Percentiles rank a stretch among this genome's conserved stretches.
These are phyloP conservation scores for Candida glucosophila DNA, from an alignment of 1,139 yeast genomes.

Conservation along the genomic window DNA sequence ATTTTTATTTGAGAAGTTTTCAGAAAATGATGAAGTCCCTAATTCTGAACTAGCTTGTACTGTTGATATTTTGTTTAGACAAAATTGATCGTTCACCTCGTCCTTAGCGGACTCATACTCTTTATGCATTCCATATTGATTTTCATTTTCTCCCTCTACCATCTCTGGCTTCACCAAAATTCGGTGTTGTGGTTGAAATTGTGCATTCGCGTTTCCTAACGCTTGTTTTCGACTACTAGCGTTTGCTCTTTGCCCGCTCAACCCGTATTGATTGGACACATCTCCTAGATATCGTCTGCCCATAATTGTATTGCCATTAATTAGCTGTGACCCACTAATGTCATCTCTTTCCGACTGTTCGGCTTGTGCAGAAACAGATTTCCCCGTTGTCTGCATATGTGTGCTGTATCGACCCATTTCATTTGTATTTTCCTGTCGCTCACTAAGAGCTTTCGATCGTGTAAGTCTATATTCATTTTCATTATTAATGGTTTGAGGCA, in stretches of 20 bases:
- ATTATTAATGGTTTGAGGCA: constrained; percentile 33
- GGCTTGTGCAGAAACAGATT: constrained; percentile 1
- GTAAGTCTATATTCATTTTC: constrained; percentile 35
- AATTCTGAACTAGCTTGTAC: not conserved
- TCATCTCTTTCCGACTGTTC: not conserved
- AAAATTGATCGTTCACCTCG: not conserved
- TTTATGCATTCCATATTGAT: not conserved
- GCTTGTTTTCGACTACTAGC: constrained; percentile 18
- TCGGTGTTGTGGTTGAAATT: constrained; percentile 13
- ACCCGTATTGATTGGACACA: constrained; percentile 31
- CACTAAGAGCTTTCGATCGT: constrained; percentile 15
- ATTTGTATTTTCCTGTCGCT: constrained; percentile 1
- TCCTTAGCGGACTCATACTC: no score
- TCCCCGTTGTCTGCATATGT: no score
- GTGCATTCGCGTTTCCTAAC: constrained; percentile 27
- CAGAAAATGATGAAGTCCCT: not conserved
- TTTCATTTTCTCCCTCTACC: not conserved
- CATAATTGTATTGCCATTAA: constrained; percentile 2
- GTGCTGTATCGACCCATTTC: constrained; percentile 1
- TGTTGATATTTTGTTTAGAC: not conserved
- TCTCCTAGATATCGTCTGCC: constrained; percentile 31
- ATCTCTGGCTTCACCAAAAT: constrained; percentile 2
- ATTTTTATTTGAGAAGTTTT: constrained; percentile 3
- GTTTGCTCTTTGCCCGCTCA: constrained; percentile 5
- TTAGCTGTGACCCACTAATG: not conserved